Evolutionary conservation across 805 yeast genomes (phyloP), one percentile per base, ranked within the genome.

Genomic region (Candida oleophila): DNA sequence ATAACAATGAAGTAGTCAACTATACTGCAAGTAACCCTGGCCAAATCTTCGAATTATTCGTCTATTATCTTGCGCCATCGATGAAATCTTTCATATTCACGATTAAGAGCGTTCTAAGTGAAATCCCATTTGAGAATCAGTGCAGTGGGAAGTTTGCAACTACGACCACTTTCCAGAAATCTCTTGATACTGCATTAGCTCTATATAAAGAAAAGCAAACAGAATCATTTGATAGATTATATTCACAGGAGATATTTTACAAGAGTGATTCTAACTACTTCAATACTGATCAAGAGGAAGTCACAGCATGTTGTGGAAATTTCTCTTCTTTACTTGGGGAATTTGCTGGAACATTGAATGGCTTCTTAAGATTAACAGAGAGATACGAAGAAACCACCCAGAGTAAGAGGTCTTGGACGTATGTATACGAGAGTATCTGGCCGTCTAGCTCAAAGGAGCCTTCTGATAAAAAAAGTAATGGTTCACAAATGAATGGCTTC

Each of bases 301-400:
- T 87, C 3, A 87, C 91, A 1, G 95, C 96, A 0, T 79, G 87
- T 40, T 87, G 94, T 67, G 92, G 91, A 1, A 86, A 87, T 59
- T 87, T 87, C 57, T 75, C 91, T 1, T 78, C 82, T 32, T 71
- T 86, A 20, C 60, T 89, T 34, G 77, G 80, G 2, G 80, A 85
- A 46, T 82, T 81, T 53, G 81, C 89, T 1, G 69, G 69, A 32
- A 90, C 85, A 50, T 62, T 87, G 42, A 57, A 64, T 18, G 65
- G 62, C 2, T 80, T 82, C 49, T 61, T 86, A 34, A 65, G 65
- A 11, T 51, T 71, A 7, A 59, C 82, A 32, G 71, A 69, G 11
- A 68, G 71, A 4, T 79, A 73, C 50, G 69, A 68, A 38, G 53
- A 52, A 3, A 57, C 65, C 2, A 43, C 53, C 8, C 33, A 54